Evolutionary conservation across 257 asterid genomes (phyloP).

Genomic region (Solanum virginianum): DNA sequence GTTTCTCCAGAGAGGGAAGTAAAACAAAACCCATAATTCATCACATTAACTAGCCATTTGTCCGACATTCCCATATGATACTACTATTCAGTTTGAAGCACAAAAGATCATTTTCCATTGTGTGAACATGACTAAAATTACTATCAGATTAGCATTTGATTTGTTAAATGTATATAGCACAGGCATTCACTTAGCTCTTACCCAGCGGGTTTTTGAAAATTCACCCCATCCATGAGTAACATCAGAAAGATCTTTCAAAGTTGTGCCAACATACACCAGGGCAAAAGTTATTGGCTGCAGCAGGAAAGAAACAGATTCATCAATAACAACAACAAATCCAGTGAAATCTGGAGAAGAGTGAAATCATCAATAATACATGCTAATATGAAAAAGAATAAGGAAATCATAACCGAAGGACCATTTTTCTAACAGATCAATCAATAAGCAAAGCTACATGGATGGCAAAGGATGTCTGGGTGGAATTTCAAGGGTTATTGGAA

Average conservation of each 20-base stretch:
- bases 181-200: conserved; percentile 14
- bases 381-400: neutral
- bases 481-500: neutral
- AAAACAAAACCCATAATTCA: neutral
- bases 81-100: neutral
- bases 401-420: neutral
- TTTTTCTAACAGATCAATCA: neutral
- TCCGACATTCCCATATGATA: neutral
- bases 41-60: neutral
- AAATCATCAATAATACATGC: neutral
- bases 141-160: neutral
- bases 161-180: neutral
- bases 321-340: neutral
- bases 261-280: conserved; percentile 92
- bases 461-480: neutral
- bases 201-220: conserved; percentile 86
- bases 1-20: neutral
- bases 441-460: neutral
- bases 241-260: conserved; percentile 93
- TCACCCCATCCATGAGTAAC: conserved; percentile 96
- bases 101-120: neutral
- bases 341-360: neutral
- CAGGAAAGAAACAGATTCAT: conserved; percentile 1
- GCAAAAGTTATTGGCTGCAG: conserved; percentile 91
- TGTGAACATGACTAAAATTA: neutral